Conservation (phyloP, 2,329 filamentous ascomycete species). For the Trichoderma brevicompactum region DNA sequence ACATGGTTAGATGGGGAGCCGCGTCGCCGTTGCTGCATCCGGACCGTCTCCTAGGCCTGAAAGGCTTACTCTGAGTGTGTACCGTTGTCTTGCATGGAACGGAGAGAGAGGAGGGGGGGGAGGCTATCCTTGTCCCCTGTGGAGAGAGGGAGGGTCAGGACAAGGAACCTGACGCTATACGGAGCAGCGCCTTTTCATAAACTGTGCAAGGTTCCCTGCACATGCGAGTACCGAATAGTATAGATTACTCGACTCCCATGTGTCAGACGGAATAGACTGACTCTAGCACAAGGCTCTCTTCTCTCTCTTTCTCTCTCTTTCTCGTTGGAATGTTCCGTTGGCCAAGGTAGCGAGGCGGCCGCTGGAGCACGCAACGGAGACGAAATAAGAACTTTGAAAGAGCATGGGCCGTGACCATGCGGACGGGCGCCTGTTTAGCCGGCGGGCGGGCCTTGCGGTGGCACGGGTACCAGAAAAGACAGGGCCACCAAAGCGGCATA, state of each 20-base stretch:
- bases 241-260: no score
- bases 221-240: no score
- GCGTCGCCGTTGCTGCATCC: constrained; percentile 28
- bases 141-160: neutral
- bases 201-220: neutral
- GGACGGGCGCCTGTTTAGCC: constrained; percentile 30
- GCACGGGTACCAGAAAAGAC: constrained; percentile 21
- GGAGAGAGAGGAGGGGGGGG: neutral
- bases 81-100: constrained; percentile 20
- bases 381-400: no score
- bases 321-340: no score
- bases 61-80: neutral
- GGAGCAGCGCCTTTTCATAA: neutral
- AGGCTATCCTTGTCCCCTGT: constrained; percentile 3
- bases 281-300: no score
- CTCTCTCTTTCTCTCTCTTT: no score
- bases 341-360: no score
- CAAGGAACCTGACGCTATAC: constrained; percentile 11
- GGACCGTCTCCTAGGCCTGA: constrained; percentile 24
- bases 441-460: constrained; percentile 24
- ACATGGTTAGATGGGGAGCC: constrained; percentile 26
- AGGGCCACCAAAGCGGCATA: constrained; percentile 13
- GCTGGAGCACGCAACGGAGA: no score
- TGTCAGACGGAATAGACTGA: no score
- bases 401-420: constrained; percentile 16